phyloP scores from a whole-genome alignment of 179 eudicot genomes.

The Patellifolia procumbens region DNA sequence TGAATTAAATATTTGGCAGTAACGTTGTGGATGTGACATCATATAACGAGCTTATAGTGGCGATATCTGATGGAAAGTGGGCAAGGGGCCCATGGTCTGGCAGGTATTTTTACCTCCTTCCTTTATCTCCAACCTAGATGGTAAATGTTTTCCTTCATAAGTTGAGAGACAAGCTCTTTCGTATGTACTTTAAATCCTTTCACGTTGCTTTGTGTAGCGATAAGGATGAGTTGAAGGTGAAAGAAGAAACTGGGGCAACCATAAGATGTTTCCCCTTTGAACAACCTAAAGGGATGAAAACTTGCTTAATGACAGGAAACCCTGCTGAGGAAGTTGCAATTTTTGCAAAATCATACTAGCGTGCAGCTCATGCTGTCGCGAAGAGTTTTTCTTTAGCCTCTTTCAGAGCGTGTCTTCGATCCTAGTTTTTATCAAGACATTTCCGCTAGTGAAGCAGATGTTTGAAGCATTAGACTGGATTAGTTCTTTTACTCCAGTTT shows the following conservation, averaged over 20 bases:
- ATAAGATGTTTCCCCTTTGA: constrained; percentile 89
- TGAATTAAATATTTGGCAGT: constrained; percentile 39
- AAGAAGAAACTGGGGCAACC: constrained; percentile 95
- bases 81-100: constrained; percentile 98
- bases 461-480: background rate
- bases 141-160: background rate
- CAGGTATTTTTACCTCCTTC: constrained; percentile 44
- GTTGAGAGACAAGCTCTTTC: background rate
- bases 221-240: constrained; percentile 72
- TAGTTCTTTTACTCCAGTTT: background rate
- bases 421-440: background rate
- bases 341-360: constrained; percentile 85
- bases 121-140: background rate
- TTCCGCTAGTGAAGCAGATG: background rate
- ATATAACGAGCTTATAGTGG: constrained; percentile 79
- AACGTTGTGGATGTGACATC: constrained; percentile 89
- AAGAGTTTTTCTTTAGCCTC: background rate
- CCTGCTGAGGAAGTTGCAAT: constrained; percentile 91
- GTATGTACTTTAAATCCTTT: background rate
- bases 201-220: constrained; percentile 51
- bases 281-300: constrained; percentile 68
- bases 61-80: constrained; percentile 88
- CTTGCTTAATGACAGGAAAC: constrained; percentile 83
- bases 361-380: background rate
- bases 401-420: background rate